Base-by-base conservation (phyloP, 345 rosid genomes). In the Arabis alpina region DNA sequence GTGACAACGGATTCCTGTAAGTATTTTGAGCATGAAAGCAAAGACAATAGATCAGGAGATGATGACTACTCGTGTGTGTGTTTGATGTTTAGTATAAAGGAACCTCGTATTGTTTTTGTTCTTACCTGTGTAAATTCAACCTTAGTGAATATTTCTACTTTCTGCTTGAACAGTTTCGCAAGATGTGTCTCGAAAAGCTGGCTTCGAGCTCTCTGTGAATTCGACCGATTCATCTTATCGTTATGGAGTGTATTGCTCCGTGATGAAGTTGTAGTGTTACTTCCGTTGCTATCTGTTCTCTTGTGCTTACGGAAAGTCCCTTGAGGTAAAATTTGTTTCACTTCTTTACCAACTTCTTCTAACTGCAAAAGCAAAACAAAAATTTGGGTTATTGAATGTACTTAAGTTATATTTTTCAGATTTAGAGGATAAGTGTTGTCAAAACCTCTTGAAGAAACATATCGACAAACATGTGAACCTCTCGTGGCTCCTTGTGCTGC, bases 401-500 rank as follows among this genome's bases (percentile, higher is more conserved):
- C 44, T 51, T 64, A 16, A 23, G 41, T 42, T 54, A 55, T 37
- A 49, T 50, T 41, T 57, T 49, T 15, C 24, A 65, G 54, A 37
- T 28, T 45, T 45, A 44, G 34, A 69, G 50, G 48, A 64, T 43
- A 56, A 56, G 14, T 60, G 69, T 61, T 42, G 63, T 50, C 82
- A 67, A 19, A 64, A 92, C 99, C 99, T 95, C 96, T 75, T 86
- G 93, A 69, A 88, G 85, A 80, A 95, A 85, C 77, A 95, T 75
- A 85, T 92, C 99, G 47, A 89, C 96, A 75, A 81, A 92, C 99
- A 95, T 92, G 58, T 95, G 99, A 36, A 95, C 98, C 82, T 95
- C 99, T 74, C 97, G 81, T 15, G 99, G 99, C 82, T 95, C 99
- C 87, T 89, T 95, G 81, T 95, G 99, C 99, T 95, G 91, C 75